Conservation (phyloP, 495 filamentous ascomycete species). For the Jackrogersella multiformis region DNA sequence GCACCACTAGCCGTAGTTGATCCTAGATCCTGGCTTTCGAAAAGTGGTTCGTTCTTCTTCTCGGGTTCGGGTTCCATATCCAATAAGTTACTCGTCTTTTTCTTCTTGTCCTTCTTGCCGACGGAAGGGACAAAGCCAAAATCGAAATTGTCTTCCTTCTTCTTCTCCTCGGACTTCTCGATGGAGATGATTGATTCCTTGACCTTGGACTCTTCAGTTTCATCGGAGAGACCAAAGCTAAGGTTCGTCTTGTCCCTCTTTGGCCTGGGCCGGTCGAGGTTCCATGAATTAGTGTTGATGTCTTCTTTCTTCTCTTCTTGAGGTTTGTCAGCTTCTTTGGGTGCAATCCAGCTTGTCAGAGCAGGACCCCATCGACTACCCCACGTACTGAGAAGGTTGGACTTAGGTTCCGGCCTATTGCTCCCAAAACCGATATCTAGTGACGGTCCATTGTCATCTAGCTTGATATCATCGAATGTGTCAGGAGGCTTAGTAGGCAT, state of each 20-base stretch:
- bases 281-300: slow-evolving; percentile 52
- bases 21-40: slow-evolving; percentile 29
- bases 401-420: slow-evolving; percentile 44
- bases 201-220: slow-evolving; percentile 42
- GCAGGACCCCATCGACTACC: slow-evolving; percentile 51
- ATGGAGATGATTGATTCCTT: slow-evolving; percentile 29
- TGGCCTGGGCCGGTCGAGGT: slow-evolving; percentile 49
- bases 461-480: slow-evolving; percentile 60
- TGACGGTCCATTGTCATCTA: slow-evolving; percentile 55
- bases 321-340: slow-evolving; percentile 32
- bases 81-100: slow-evolving; percentile 52
- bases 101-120: slow-evolving; percentile 46
- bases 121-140: slow-evolving; percentile 46
- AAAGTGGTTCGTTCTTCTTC: slow-evolving; percentile 40
- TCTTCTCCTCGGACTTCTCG: slow-evolving; percentile 40
- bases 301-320: slow-evolving; percentile 37
- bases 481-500: slow-evolving; percentile 44
- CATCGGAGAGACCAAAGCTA: slow-evolving; percentile 52
- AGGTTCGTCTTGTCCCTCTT: slow-evolving; percentile 52
- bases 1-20: slow-evolving; percentile 35
- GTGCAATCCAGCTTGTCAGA: slow-evolving; percentile 47
- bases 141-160: slow-evolving; percentile 47
- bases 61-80: slow-evolving; percentile 42
- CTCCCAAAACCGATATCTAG: slow-evolving; percentile 49
- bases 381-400: slow-evolving; percentile 51